A percentile compares a stretch with the other conserved stretches of the same genome.
These are phyloP conservation scores for Lactuca saligna DNA, from an alignment of 129 eudicot species.

Conservation along the genomic window DNA sequence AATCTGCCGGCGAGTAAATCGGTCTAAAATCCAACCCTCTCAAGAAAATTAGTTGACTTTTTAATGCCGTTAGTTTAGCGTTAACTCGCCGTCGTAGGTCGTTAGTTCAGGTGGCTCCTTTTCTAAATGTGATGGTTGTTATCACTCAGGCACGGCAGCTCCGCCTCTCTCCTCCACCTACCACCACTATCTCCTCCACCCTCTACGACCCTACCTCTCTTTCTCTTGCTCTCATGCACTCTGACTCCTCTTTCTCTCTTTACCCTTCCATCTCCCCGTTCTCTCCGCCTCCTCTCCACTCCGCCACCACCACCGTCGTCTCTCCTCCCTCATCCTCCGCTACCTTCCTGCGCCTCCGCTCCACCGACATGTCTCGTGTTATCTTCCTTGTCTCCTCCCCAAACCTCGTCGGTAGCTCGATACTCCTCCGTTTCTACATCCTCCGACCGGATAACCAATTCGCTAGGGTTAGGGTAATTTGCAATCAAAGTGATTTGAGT, in stretches of 20 bases:
- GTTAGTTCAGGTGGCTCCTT: conserved; percentile 28
- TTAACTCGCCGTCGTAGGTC: conserved; percentile 27
- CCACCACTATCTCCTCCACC: conserved; percentile 42
- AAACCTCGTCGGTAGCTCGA: conserved; percentile 43
- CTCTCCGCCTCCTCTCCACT: conserved; percentile 30
- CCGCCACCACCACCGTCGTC: conserved; percentile 45
- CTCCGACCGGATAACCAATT: conserved; percentile 31
- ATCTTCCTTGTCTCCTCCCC: conserved; percentile 70
- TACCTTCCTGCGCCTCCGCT: conserved; percentile 64
- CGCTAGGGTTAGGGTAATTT: conserved; percentile 39
- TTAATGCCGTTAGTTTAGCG: conserved; percentile 22
- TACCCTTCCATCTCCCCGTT: conserved; percentile 54
- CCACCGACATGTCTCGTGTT: conserved; percentile 31
- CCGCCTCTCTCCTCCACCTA: conserved; percentile 42
- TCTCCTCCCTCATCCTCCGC: conserved; percentile 73
- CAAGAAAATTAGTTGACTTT: conserved; percentile 38
- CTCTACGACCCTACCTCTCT: conserved; percentile 54
- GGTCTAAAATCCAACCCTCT: conserved; percentile 23
- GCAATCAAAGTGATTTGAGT: conserved; percentile 50
- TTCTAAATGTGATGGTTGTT: conserved; percentile 36
- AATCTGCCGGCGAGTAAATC: conserved; percentile 27
- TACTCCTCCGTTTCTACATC: conserved; percentile 61
- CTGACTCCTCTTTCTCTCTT: conserved; percentile 76
- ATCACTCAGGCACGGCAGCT: conserved; percentile 59
- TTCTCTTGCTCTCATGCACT: conserved; percentile 66